Evolutionary conservation across 257 asterid species (phyloP).

Genomic region (Nicotiana benthamiana): DNA sequence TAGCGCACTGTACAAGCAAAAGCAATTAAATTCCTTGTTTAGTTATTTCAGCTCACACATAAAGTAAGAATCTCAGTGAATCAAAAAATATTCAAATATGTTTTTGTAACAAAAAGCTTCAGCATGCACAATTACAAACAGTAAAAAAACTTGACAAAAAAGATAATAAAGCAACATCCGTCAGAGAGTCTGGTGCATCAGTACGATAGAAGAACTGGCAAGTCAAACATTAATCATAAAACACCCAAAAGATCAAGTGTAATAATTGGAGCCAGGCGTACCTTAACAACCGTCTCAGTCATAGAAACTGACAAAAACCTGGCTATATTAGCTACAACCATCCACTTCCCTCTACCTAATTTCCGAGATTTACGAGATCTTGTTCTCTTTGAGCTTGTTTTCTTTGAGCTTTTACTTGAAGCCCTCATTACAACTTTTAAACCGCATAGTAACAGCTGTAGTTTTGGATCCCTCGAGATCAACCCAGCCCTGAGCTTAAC

Average conservation of each 20-base stretch:
- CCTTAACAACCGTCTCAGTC: constrained; percentile 74
- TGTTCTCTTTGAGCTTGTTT: constrained; percentile 26
- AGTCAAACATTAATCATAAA: background rate
- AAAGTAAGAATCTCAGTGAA: background rate
- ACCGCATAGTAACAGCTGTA: constrained; percentile 76
- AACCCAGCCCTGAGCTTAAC: constrained; percentile 87
- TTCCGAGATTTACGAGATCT: constrained; percentile 50
- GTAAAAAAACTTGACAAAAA: background rate
- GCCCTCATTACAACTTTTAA: constrained; percentile 80
- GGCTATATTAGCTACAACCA: constrained; percentile 82
- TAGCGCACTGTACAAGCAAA: background rate
- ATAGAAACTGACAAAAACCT: constrained; percentile 80
- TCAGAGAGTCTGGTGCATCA: background rate
- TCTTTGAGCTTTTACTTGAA: constrained; percentile 53
- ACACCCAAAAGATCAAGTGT: background rate
- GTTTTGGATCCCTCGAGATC: constrained; percentile 88
- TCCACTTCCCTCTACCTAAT: constrained; percentile 90
- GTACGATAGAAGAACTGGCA: background rate
- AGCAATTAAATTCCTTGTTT: background rate
- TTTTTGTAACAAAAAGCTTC: background rate
- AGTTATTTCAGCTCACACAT: background rate
- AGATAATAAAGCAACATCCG: background rate
- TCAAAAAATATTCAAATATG: background rate
- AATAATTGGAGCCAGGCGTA: constrained; percentile 21
- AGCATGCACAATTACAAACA: background rate